Evolutionary conservation across 2,329 filamentous ascomycete genomes (phyloP).

Genomic region (Pseudopyricularia cyperi): DNA sequence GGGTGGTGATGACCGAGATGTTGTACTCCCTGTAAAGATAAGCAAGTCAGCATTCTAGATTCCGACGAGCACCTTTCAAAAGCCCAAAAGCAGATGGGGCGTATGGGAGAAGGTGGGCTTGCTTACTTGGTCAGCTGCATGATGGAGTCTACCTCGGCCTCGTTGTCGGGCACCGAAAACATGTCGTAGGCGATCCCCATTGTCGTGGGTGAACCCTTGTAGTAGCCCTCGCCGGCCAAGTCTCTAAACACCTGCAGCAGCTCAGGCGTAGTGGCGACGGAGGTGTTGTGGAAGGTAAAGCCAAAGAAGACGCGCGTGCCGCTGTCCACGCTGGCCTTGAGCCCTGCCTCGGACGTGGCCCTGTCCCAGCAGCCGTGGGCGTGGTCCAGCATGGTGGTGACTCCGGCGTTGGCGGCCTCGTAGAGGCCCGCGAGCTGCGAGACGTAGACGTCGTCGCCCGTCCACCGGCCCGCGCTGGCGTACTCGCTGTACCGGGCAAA

Average conservation of each 20-base stretch:
- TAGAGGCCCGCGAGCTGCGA: conserved; percentile 32
- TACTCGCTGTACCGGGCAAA: conserved; percentile 25
- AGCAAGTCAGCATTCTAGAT: background rate
- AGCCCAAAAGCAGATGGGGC: too few species aligned
- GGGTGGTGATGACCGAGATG: conserved; percentile 31
- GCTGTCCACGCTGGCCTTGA: conserved; percentile 32
- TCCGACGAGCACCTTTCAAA: background rate
- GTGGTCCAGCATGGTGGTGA: conserved; percentile 39
- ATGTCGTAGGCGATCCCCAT: conserved; percentile 29
- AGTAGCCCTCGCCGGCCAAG: conserved; percentile 16
- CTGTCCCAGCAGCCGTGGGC: conserved; percentile 34
- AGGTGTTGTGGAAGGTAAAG: conserved; percentile 24
- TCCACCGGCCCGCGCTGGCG: conserved; percentile 17
- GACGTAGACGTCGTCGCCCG: conserved; percentile 30
- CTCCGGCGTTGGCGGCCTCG: conserved; percentile 37
- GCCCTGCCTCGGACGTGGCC: conserved; percentile 26
- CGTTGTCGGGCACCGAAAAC: conserved; percentile 14
- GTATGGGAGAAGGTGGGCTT: too few species aligned
- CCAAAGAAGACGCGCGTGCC: conserved; percentile 34
- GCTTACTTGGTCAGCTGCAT: conserved; percentile 18
- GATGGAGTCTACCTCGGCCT: conserved; percentile 16
- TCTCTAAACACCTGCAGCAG: conserved; percentile 25
- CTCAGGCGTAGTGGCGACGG: conserved; percentile 18
- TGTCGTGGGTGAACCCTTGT: conserved; percentile 16
- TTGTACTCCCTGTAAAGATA: conserved; percentile 17